Evolutionary conservation across 345 rosid species (phyloP).

Genomic region (Mangifera indica): DNA sequence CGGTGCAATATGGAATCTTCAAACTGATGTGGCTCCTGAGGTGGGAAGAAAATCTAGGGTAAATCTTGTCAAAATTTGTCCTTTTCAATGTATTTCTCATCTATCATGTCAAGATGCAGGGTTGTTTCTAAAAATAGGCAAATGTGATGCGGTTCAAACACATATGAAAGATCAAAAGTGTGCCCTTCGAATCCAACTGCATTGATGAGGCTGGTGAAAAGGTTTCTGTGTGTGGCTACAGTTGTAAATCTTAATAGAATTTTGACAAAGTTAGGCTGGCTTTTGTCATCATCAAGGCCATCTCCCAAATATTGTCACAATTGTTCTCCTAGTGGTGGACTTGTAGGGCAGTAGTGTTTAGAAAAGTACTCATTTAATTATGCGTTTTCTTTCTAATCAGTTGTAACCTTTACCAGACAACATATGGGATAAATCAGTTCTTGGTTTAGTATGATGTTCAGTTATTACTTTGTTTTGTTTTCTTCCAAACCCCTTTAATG

Average conservation of each 20-base stretch:
- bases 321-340: background rate
- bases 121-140: slow-evolving; percentile 7
- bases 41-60: background rate
- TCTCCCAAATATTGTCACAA: background rate
- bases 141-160: background rate
- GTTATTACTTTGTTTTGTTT: background rate
- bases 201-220: background rate
- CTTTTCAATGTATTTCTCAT: background rate
- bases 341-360: background rate
- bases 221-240: background rate
- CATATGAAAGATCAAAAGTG: background rate
- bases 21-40: background rate
- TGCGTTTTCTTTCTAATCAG: background rate
- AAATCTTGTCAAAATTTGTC: background rate
- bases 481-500: background rate
- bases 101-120: slow-evolving; percentile 9
- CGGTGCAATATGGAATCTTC: background rate
- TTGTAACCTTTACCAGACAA: background rate
- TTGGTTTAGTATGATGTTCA: background rate
- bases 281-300: background rate
- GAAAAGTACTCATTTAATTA: background rate
- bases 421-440: background rate
- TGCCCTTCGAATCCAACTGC: background rate
- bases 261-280: background rate
- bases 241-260: background rate